These are phyloP conservation scores for Penicillium coprophilum DNA, from an alignment of 495 filamentous ascomycete genomes.

Conservation along the genomic window DNA sequence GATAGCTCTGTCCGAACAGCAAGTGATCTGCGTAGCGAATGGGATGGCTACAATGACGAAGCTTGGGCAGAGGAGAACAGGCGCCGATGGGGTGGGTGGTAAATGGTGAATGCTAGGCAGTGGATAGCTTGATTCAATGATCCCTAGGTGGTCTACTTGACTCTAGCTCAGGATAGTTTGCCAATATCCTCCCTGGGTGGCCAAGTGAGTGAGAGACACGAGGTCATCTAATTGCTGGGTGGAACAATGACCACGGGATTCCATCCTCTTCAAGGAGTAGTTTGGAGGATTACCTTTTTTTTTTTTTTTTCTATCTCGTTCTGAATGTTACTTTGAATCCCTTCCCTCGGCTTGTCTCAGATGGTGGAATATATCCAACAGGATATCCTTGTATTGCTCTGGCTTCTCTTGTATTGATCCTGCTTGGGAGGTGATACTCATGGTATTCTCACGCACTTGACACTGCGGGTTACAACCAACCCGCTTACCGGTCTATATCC, in stretches of 20 bases:
- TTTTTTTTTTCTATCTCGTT: neutral
- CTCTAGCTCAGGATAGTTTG: neutral
- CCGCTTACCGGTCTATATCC: neutral
- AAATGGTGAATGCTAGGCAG: too few species aligned
- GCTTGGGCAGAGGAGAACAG: neutral
- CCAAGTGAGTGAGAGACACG: constrained; percentile 6
- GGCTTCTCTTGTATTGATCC: neutral
- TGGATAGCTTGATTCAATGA: too few species aligned
- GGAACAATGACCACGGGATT: neutral
- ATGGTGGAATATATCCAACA: neutral
- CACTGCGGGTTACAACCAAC: neutral
- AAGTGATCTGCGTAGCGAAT: neutral
- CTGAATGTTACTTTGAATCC: too few species aligned
- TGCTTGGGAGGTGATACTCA: neutral
- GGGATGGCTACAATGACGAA: constrained; percentile 1
- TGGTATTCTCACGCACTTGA: neutral
- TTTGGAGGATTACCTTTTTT: neutral
- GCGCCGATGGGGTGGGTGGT: too few species aligned
- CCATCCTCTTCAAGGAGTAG: neutral
- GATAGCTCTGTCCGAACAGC: neutral
- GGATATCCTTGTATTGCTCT: neutral
- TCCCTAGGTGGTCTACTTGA: neutral
- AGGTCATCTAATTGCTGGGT: neutral
- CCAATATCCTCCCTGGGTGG: neutral
- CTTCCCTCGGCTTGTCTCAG: neutral